Evolutionary conservation across 345 rosid genomes (phyloP).

Genomic region (Diplotaxis tenuifolia): DNA sequence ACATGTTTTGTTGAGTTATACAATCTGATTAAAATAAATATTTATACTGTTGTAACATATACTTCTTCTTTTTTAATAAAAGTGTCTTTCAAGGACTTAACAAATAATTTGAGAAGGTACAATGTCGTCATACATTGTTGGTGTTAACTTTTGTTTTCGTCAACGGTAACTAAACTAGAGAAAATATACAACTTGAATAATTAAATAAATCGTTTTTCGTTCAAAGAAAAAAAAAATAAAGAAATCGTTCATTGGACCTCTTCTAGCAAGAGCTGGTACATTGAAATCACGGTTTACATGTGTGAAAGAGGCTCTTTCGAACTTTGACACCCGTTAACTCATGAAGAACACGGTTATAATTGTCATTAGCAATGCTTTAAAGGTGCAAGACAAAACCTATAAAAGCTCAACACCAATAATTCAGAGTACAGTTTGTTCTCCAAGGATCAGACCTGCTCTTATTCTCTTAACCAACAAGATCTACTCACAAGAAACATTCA

Average conservation of each 20-base stretch:
- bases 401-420: too few species aligned
- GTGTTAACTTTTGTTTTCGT: background rate
- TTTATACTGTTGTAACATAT: background rate
- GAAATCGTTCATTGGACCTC: background rate
- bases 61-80: background rate
- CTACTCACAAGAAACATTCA: background rate
- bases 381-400: background rate
- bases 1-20: background rate
- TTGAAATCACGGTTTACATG: background rate
- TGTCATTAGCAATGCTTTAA: background rate
- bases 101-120: background rate
- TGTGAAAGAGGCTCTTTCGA: background rate
- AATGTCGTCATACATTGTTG: background rate
- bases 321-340: background rate
- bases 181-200: background rate
- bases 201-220: background rate
- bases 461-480: background rate
- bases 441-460: background rate
- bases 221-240: too few species aligned
- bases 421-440: too few species aligned
- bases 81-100: background rate
- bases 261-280: background rate
- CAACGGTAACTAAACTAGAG: background rate
- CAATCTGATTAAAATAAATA: background rate
- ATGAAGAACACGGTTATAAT: background rate